Evolutionary conservation across 2,329 filamentous ascomycete genomes (phyloP).

Genomic region (Lasiodiplodia citricola): DNA sequence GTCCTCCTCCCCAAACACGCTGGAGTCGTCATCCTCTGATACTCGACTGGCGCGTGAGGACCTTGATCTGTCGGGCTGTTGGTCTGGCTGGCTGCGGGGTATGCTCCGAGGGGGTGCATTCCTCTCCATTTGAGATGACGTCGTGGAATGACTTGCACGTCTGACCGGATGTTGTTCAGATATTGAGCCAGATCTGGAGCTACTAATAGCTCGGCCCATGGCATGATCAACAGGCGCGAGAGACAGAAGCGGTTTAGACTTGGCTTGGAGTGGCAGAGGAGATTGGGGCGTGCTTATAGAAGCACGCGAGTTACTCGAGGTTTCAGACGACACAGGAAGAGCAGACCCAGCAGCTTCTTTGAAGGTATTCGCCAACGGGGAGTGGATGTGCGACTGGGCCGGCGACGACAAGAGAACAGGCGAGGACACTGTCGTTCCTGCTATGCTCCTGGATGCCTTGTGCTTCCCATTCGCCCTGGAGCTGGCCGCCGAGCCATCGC

Average conservation of each 20-base stretch:
- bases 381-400: conserved; percentile 43
- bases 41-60: conserved; percentile 8
- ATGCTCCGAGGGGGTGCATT: conserved; percentile 19
- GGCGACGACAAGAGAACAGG: conserved; percentile 43
- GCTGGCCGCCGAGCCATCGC: conserved; percentile 35
- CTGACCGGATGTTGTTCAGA: conserved; percentile 12
- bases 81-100: conserved; percentile 19
- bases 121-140: conserved; percentile 22
- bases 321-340: conserved; percentile 27
- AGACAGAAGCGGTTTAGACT: conserved; percentile 38
- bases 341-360: conserved; percentile 38
- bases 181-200: conserved; percentile 23
- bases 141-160: conserved; percentile 25
- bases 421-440: conserved; percentile 40
- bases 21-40: conserved; percentile 26
- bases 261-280: conserved; percentile 36
- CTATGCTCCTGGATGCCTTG: conserved; percentile 35
- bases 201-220: conserved; percentile 1
- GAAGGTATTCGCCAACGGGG: conserved; percentile 44
- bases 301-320: conserved; percentile 33
- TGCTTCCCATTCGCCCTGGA: conserved; percentile 31
- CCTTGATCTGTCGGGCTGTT: conserved; percentile 8
- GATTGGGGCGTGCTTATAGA: conserved; percentile 39
- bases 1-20: conserved; percentile 26
- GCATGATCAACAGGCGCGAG: conserved; percentile 29